These are phyloP conservation scores for Colletotrichum sp. DNA, from an alignment of 2,329 filamentous ascomycete species.

Conservation along the genomic window DNA sequence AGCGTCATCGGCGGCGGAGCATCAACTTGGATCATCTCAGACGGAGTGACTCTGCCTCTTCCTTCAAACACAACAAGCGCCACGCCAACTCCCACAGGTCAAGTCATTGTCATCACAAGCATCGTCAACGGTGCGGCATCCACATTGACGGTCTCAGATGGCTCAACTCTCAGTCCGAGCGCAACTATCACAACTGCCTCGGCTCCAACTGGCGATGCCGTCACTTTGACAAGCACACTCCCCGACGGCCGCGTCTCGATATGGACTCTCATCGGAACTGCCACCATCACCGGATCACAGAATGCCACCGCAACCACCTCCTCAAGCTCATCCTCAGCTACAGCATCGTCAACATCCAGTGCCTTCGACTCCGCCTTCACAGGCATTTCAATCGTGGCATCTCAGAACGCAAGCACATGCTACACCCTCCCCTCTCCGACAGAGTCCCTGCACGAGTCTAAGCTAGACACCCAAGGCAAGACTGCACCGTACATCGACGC, in stretches of 20 bases:
- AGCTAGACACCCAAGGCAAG: conserved; percentile 33
- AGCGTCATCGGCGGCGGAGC: neutral
- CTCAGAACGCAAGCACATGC: conserved; percentile 3
- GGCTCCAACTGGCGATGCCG: neutral
- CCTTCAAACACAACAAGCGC: neutral
- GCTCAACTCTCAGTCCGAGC: neutral
- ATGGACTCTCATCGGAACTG: neutral
- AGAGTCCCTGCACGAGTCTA: conserved; percentile 25
- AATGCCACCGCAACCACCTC: neutral
- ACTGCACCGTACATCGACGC: conserved; percentile 40
- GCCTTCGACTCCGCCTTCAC: conserved; percentile 9
- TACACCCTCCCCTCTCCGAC: neutral
- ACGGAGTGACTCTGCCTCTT: neutral
- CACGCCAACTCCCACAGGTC: neutral
- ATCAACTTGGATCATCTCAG: neutral
- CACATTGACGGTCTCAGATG: neutral
- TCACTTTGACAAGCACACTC: neutral
- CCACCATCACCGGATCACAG: neutral
- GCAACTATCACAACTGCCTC: neutral
- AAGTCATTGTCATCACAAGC: neutral
- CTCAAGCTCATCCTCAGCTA: neutral
- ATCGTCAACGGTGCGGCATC: neutral
- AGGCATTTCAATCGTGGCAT: neutral
- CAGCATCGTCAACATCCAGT: neutral
- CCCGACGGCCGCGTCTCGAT: neutral